These are phyloP conservation scores for Geotrichum macrosporum DNA, from an alignment of 1,139 yeast species.

Conservation along the genomic window DNA sequence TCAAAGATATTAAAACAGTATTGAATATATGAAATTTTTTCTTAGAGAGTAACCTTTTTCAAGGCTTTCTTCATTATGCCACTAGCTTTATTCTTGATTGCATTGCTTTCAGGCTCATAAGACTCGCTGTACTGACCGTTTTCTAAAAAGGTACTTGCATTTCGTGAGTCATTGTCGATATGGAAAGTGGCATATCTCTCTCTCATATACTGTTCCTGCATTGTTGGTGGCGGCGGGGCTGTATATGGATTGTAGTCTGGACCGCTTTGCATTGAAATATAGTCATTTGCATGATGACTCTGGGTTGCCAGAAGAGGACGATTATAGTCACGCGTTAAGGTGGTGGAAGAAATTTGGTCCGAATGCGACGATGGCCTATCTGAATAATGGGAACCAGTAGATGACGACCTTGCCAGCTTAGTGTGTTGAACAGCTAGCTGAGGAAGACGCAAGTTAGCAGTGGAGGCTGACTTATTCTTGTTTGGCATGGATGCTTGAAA, in stretches of 20 bases:
- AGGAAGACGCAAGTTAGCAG: too few relatives aligned
- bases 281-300: not conserved
- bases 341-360: too few relatives aligned
- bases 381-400: too few relatives aligned
- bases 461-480: too few relatives aligned
- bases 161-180: not conserved
- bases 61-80: conserved; percentile 6
- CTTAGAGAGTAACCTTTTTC: conserved; percentile 2
- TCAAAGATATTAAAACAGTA: not conserved
- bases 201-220: conserved; percentile 6
- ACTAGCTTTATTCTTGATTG: conserved; percentile 2
- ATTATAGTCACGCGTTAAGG: too few relatives aligned
- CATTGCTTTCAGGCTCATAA: not conserved
- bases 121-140: not conserved
- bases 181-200: conserved; percentile 1
- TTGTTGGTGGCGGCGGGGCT: conserved; percentile 11
- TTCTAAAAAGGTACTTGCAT: too few relatives aligned
- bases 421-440: too few relatives aligned
- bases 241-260: not conserved
- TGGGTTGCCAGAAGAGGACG: not conserved
- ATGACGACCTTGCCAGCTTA: too few relatives aligned
- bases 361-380: too few relatives aligned
- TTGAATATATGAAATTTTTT: not conserved
- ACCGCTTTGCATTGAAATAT: not conserved
- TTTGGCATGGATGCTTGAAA: too few relatives aligned